Evolutionary conservation across 345 rosid species (phyloP), one percentile per base, ranked within the genome.

Genomic region (Hibiscus trionum): DNA sequence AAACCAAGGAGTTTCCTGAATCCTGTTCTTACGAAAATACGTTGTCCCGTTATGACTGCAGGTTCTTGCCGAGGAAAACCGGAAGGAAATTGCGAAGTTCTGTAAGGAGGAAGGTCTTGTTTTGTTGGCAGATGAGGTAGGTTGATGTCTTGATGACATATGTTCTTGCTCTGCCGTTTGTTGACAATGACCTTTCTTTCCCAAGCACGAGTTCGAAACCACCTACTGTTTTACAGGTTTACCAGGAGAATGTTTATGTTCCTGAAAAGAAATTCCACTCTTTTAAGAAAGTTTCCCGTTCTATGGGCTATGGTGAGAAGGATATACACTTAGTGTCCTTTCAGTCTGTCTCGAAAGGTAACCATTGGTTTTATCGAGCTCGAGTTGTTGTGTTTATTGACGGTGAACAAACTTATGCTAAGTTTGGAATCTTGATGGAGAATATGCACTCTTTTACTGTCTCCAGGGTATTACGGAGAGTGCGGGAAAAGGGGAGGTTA

Each of bases 401-500:
- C 19, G 5, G 0, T 12, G 24, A 47, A 61, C 39, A 4, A 5
- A 12, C n/a, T 74, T 44, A n/a, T 57, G 50, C 12, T 27, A 44
- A 27, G 9, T 64, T 58, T 7, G 10, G 63, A 15, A 35, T 60
- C 59, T 37, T 37, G 56, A 47, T 12, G 46, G 57, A 52, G 15
- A 3, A 27, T 2, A 1, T 74, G 42, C 19, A 24, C 21, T 71
- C 39, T 35, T 71, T 57, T 33, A 44, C 11, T 55, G 59, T 73
- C n/a, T 68, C 59, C 77, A 92, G 97, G 99, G 47, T 95, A 90
- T 78, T 70, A 95, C 52, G 97, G 97, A 39, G 99, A 95, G 81
- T 95, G 98, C 80, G 99, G 99, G 65, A 95, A 92, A 75, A 85
- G 97, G 84, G 98, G 99, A 72, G 99, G 99, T 69, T 95, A 90